These are phyloP conservation scores for Edaphochlamys debaryana DNA, from an alignment of 139 green algal genomes.

Conservation along the genomic window DNA sequence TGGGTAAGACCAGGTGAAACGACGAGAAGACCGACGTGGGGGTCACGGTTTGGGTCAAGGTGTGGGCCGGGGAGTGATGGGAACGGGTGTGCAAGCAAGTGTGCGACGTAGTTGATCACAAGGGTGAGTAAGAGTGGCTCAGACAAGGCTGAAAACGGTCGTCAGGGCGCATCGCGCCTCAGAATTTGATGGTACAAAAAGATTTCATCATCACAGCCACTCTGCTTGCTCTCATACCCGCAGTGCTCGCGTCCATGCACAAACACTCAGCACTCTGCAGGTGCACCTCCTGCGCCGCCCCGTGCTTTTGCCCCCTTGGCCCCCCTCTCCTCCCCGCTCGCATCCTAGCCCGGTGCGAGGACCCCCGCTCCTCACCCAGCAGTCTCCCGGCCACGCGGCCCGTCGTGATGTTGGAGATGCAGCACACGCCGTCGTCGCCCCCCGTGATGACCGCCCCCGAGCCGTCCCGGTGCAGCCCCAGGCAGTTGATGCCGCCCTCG, in stretches of 20 bases:
- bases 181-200: conserved; percentile 44
- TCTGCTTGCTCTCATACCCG: neutral
- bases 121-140: too few relatives aligned
- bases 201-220: neutral
- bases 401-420: conserved; percentile 71
- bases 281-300: too few relatives aligned
- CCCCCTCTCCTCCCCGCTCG: too few relatives aligned
- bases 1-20: neutral
- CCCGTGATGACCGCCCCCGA: conserved; percentile 66
- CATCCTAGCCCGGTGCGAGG: too few relatives aligned
- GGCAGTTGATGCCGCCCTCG: conserved; percentile 72
- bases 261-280: too few relatives aligned
- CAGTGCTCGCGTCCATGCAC: too few relatives aligned
- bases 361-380: conserved; percentile 51
- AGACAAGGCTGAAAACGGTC: conserved; percentile 41
- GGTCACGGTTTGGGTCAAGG: too few relatives aligned
- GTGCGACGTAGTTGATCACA: too few relatives aligned
- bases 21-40: too few relatives aligned
- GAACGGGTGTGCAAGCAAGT: neutral
- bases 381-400: conserved; percentile 57
- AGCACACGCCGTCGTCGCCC: conserved; percentile 70
- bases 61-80: too few relatives aligned
- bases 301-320: too few relatives aligned
- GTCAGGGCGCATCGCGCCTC: conserved; percentile 35
- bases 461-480: conserved; percentile 70